phyloP scores from a whole-genome alignment of 352 stramenopile genomes.

The Thalassiosira livingstoniorum region DNA sequence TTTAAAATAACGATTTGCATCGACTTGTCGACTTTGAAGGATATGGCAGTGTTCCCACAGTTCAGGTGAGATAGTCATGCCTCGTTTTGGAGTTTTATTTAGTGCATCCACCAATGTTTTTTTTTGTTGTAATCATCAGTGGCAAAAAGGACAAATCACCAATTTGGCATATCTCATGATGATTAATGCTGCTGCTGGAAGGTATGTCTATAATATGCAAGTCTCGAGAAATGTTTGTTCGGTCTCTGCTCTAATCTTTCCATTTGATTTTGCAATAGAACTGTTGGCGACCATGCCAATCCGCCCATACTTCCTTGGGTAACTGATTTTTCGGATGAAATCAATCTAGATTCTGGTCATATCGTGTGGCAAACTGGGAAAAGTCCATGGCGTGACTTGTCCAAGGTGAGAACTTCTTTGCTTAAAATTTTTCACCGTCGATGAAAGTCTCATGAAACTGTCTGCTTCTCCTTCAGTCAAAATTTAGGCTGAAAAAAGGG shows the following conservation, averaged over 20 bases:
- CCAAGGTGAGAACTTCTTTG: slow-evolving; percentile 8
- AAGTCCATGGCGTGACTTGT: slow-evolving; percentile 46
- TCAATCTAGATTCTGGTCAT: slow-evolving; percentile 29
- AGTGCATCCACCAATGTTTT: no score
- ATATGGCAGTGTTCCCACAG: slow-evolving; percentile 38
- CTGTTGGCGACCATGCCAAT: slow-evolving; percentile 87
- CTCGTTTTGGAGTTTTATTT: no score
- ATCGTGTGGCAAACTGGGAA: background rate
- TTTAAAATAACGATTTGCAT: no score
- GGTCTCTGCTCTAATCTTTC: background rate
- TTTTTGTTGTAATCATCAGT: no score
- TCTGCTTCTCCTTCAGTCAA: slow-evolving; percentile 76
- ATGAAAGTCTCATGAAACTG: background rate
- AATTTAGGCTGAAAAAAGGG: slow-evolving; percentile 95
- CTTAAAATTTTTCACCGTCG: background rate
- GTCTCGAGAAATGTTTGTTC: background rate
- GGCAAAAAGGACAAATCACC: slow-evolving; percentile 45
- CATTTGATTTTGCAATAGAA: slow-evolving; percentile 43
- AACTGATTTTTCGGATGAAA: slow-evolving; percentile 88
- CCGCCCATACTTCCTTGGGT: slow-evolving; percentile 97
- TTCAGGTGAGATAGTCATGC: no score
- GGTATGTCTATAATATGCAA: slow-evolving; percentile 5
- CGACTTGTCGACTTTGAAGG: no score
- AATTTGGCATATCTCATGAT: slow-evolving; percentile 59
- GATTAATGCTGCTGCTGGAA: slow-evolving; percentile 48